phyloP scores from a whole-genome alignment of 2,329 filamentous ascomycete genomes.

The Orbilia brochopaga region DNA sequence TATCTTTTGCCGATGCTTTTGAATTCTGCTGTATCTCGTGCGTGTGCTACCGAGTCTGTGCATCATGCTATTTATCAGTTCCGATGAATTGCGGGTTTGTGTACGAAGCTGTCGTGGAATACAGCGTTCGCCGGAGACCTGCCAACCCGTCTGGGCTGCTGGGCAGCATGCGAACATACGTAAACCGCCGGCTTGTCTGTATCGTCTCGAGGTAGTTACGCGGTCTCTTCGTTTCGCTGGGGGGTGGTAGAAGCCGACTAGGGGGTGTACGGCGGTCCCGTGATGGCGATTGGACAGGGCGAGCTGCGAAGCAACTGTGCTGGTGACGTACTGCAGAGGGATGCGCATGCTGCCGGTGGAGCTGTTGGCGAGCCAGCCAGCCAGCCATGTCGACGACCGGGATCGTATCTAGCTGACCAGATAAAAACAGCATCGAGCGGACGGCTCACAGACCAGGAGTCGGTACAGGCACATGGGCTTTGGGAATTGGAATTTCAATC shows the following conservation, averaged over 20 bases:
- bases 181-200: background rate
- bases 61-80: too few species aligned
- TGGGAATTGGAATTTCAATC: too few species aligned
- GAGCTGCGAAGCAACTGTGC: constrained; percentile 4
- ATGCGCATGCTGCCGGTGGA: constrained; percentile 20
- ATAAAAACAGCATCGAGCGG: constrained; percentile 9
- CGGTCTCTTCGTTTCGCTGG: background rate
- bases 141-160: too few species aligned
- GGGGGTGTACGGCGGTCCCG: constrained; percentile 27
- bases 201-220: background rate
- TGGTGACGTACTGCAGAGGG: constrained; percentile 49
- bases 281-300: constrained; percentile 45
- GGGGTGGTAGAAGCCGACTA: constrained; percentile 3
- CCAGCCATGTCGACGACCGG: background rate
- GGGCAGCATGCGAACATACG: constrained; percentile 19
- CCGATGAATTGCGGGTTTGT: constrained; percentile 34
- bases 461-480: too few species aligned
- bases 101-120: background rate
- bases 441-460: background rate
- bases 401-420: constrained; percentile 30
- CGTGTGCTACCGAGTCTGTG: too few species aligned
- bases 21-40: too few species aligned
- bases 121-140: too few species aligned
- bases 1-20: too few species aligned
- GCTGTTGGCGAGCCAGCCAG: background rate